Percentiles rank a stretch among this genome's conserved stretches.
phyloP scores from a whole-genome alignment of 2,329 filamentous ascomycete species.

The Scedosporium minutisporum region DNA sequence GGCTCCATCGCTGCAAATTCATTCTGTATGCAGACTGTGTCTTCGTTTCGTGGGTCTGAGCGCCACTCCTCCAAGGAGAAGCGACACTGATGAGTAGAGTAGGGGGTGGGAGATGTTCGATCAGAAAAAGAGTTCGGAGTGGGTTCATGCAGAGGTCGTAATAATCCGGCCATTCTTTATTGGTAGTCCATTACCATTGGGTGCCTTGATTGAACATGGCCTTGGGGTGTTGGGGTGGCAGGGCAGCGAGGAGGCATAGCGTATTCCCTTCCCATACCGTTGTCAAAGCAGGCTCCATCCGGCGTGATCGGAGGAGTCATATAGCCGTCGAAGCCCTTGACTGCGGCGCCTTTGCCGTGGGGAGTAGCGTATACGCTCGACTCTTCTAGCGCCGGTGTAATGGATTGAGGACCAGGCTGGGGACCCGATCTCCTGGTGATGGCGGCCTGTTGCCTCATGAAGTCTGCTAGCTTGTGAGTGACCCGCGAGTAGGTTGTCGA shows the following conservation, averaged over 20 bases:
- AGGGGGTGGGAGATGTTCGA: not conserved
- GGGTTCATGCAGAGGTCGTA: not conserved
- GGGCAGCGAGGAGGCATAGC: constrained; percentile 45
- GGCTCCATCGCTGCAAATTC: constrained; percentile 17
- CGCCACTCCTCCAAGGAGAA: not conserved
- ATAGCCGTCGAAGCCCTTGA: constrained; percentile 61
- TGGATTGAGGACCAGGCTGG: constrained; percentile 32
- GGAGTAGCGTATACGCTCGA: constrained; percentile 65
- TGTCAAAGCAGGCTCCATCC: constrained; percentile 50
- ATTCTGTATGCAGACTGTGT: constrained; percentile 20
- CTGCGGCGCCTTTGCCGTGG: constrained; percentile 54
- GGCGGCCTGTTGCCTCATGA: constrained; percentile 49
- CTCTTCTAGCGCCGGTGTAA: constrained; percentile 49
- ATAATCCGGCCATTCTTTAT: not conserved
- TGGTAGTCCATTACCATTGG: constrained; percentile 12
- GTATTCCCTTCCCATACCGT: constrained; percentile 38
- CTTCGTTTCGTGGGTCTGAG: constrained; percentile 10
- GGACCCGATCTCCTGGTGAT: constrained; percentile 36
- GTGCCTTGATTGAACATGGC: constrained; percentile 22
- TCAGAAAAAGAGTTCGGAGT: not conserved
- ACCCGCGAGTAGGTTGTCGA: constrained; percentile 42
- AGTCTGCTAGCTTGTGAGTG: constrained; percentile 46
- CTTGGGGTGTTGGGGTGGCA: constrained; percentile 50
- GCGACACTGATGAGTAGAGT: not conserved
- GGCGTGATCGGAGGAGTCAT: constrained; percentile 81